Base-by-base conservation (phyloP, 306 rosid genomes). In the Psophocarpus tetragonolobus region DNA sequence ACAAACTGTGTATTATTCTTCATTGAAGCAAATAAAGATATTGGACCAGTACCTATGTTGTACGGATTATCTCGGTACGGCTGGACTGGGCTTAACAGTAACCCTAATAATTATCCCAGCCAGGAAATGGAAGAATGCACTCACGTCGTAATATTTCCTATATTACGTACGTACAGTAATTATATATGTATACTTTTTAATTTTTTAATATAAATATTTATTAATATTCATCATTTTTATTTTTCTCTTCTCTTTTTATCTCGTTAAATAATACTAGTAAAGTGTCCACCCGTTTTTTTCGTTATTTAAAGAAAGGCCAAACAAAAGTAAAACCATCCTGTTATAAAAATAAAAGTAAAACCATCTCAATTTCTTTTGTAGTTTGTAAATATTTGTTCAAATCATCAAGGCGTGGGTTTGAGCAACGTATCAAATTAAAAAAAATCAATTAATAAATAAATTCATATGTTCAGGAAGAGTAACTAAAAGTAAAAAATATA, bases 21-120 rank as follows among this genome's bases (percentile, higher is more conserved):
- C 44, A 66, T 23, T 30, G 54, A 39, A 5, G 60, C 38, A 26
- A 76, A 35, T 66, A 39, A 83, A 71, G 72, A 50, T 68, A 15
- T 18, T 35, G 77, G 81, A 67, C 83, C 66, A 78, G 85, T 87
- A 79, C 81, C 64, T 30, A 30, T 6, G 67, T 48, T 76, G 89
- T 89, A 89, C 91, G 85, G 91, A 60, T 60, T 35, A 42, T 27
- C 42, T 8, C 33, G 14, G 38, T 38, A 63, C 24, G 13, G 78
- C 56, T 26, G 42, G 47, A 9, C 6, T 84, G 42, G 47, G 12
- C 6, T 84, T 50, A 39, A 10, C 51, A n/a, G n/a, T n/a, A n/a
- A n/a, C n/a, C n/a, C n/a, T n/a, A n/a, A n/a, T n/a, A n/a, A n/a
- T 56, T 20, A 56, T 62, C 54, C 13, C 69, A 73, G 13, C 35